These are phyloP conservation scores for Pseudogymnoascus sp. DNA, from an alignment of 2,329 filamentous ascomycete genomes.

Conservation along the genomic window DNA sequence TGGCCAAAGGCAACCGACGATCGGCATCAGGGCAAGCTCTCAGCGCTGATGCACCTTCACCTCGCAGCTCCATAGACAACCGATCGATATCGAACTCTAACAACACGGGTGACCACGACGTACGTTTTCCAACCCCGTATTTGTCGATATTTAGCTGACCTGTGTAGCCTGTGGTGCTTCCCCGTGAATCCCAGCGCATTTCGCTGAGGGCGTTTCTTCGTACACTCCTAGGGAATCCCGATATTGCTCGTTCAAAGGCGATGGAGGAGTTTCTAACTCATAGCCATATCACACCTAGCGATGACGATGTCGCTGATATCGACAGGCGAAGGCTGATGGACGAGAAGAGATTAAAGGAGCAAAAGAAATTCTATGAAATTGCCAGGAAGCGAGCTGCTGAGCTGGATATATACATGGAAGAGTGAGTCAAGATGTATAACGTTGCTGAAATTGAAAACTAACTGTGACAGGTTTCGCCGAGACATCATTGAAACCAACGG, in stretches of 20 bases:
- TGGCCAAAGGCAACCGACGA: constrained; percentile 15
- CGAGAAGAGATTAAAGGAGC: constrained; percentile 81
- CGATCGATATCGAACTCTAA: constrained; percentile 25
- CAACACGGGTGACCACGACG: constrained; percentile 2
- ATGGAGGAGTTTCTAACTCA: constrained; percentile 75
- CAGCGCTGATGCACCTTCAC: constrained; percentile 1
- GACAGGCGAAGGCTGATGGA: constrained; percentile 72
- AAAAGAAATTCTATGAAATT: constrained; percentile 91
- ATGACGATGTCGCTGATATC: constrained; percentile 80
- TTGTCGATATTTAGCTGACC: neutral
- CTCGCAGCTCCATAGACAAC: constrained; percentile 11
- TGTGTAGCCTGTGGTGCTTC: constrained; percentile 40
- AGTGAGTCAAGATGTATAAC: constrained; percentile 43
- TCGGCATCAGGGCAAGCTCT: constrained; percentile 12
- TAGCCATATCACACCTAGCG: constrained; percentile 63
- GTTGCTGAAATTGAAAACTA: constrained; percentile 8
- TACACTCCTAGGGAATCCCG: constrained; percentile 72
- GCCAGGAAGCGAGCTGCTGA: constrained; percentile 83
- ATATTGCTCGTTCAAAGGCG: constrained; percentile 72
- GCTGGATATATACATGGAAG: constrained; percentile 95
- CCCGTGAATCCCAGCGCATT: constrained; percentile 82
- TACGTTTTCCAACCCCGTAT: neutral
- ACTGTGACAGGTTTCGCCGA: constrained; percentile 47
- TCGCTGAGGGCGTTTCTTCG: constrained; percentile 88
- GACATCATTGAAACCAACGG: constrained; percentile 68